phyloP scores from a whole-genome alignment of 1,284 basidiomycete species.

The Leucoagaricus sp. region DNA sequence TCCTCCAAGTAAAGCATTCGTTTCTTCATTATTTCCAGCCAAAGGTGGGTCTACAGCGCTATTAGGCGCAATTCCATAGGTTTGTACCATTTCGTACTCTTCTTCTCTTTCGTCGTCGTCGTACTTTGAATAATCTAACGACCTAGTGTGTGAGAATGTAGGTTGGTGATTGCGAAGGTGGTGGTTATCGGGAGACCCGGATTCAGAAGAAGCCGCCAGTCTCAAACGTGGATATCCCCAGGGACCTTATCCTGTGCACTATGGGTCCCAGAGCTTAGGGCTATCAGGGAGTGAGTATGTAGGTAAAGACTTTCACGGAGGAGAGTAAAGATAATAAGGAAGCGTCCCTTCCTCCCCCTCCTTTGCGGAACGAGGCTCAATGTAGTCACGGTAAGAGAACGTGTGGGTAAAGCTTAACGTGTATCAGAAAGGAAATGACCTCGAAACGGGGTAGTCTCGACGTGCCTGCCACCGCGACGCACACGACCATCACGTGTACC shows the following conservation, averaged over 20 bases:
- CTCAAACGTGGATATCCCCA: not conserved
- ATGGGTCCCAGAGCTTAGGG: too few species aligned
- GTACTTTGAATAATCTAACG: conserved; percentile 10
- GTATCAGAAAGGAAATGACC: not conserved
- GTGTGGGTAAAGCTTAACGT: not conserved
- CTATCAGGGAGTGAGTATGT: too few species aligned
- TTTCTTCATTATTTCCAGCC: conserved; percentile 36
- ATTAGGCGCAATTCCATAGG: conserved; percentile 55
- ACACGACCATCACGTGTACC: not conserved
- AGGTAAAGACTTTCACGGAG: too few species aligned
- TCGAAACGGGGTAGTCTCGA: not conserved
- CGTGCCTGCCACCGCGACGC: not conserved
- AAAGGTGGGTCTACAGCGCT: conserved; percentile 27
- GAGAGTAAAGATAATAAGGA: too few species aligned
- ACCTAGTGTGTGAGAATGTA: not conserved
- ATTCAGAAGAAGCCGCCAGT: conserved; percentile 25
- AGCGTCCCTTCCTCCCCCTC: too few species aligned
- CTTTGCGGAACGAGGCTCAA: too few species aligned
- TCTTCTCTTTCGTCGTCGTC: conserved; percentile 34
- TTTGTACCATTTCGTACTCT: conserved; percentile 60
- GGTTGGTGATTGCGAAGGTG: not conserved
- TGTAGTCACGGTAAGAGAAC: too few species aligned
- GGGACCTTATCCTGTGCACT: too few species aligned
- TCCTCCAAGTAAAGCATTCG: conserved; percentile 54
- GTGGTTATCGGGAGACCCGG: not conserved